Base-by-base conservation (phyloP, 176 grass and related monocot genomes). In the Carex pumila region DNA sequence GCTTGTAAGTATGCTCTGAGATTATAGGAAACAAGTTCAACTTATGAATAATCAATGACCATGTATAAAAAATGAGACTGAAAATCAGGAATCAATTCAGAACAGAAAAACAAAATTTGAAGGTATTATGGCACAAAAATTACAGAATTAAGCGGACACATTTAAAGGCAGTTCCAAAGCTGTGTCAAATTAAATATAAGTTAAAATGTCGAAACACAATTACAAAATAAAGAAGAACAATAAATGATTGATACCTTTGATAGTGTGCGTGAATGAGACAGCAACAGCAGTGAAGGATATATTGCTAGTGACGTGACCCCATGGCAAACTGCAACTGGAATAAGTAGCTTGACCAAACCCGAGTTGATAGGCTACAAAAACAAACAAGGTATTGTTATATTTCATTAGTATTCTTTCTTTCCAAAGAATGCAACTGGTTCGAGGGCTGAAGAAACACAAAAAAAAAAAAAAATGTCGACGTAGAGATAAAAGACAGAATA, bases 91-190 rank as follows among this genome's bases (percentile, higher is more conserved):
- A 25, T 25, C 25, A 25, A 25, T 25, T 25, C 25, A 25, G 25
- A 25, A 25, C 25, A 25, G 25, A 25, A 25, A 25, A 25, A 25
- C 25, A 25, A 25, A 25, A 25, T 25, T 25, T 25, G 25, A 25
- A 25, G 25, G 25, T 25, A 25, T 25, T 25, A 25, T 25, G 25
- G 25, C 25, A 25, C 25, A 25, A 25, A 25, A 25, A 25, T 25
- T 25, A 25, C 25, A 25, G 25, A 25, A 25, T 25, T 25, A 95
- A 88, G 96, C 96, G 17, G 96, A 88, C 29, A 93, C 96, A 86
- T 95, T 99, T 85, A 99, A 99, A 86, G 95, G 95, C 22, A 93
- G 96, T 84, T 99, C 96, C 89, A 99, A 82, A 90, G 96, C 96
- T 99, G 86, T 45, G 85, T 84, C 55, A 71, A 45, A 71, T 80